Conservation (phyloP, 177 flowering plant species). For the Telopea speciosissima region DNA sequence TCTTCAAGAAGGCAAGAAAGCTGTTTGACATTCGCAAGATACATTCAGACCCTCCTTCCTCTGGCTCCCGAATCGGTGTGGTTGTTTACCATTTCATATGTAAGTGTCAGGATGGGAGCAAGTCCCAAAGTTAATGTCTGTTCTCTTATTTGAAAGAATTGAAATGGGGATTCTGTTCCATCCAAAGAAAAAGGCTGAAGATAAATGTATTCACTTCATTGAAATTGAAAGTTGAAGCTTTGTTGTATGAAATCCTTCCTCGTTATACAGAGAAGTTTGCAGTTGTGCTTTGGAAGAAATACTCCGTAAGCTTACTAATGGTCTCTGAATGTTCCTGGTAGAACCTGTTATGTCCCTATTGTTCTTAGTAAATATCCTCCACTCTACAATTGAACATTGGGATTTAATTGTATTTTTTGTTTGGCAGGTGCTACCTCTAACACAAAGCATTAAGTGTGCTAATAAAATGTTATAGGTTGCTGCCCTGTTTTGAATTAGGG, state of each 20-base stretch:
- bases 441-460: neutral
- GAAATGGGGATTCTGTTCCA: neutral
- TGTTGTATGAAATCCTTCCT: neutral
- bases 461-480: neutral
- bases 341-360: no score
- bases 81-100: constrained; percentile 51
- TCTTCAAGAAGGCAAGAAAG: constrained; percentile 88
- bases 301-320: neutral
- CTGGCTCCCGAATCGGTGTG: constrained; percentile 66
- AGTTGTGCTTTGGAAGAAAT: neutral
- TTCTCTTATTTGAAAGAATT: neutral
- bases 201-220: neutral
- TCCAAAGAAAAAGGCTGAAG: no score
- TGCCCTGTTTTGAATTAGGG: neutral
- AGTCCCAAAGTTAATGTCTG: neutral
- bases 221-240: neutral
- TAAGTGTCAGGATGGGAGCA: neutral
- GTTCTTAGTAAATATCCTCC: no score
- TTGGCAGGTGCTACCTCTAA: neutral
- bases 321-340: neutral
- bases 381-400: neutral
- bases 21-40: constrained; percentile 42
- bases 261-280: neutral
- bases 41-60: constrained; percentile 40
- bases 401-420: no score